phyloP scores from a whole-genome alignment of 1,284 basidiomycete species.

The Tilletiopsis washingtonensis region DNA sequence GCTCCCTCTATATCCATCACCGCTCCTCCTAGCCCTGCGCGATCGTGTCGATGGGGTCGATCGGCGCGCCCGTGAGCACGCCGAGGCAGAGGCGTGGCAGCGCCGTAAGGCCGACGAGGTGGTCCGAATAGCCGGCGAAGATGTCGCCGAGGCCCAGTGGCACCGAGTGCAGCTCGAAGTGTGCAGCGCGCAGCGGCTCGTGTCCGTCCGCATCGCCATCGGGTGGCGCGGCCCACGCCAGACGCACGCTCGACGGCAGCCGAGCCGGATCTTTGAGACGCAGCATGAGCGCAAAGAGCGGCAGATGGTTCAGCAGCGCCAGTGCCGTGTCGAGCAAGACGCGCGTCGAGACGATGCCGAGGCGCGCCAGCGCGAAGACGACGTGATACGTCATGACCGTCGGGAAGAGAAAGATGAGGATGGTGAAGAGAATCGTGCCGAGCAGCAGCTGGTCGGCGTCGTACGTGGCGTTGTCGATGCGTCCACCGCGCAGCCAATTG shows the following conservation, averaged over 20 bases:
- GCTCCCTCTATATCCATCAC: no score
- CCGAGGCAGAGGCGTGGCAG: conserved; percentile 4
- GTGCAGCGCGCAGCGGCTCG: not conserved
- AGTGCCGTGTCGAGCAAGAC: conserved; percentile 43
- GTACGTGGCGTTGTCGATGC: conserved; percentile 82
- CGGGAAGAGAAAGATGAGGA: conserved; percentile 81
- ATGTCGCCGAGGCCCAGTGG: conserved; percentile 15
- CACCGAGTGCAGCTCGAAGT: not conserved
- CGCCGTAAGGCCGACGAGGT: conserved; percentile 16
- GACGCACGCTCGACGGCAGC: conserved; percentile 59
- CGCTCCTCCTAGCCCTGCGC: no score
- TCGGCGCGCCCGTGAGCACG: no score
- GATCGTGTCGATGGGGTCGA: no score
- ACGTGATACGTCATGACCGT: conserved; percentile 79
- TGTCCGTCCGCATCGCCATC: not conserved
- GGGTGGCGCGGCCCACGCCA: not conserved
- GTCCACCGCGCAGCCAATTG: conserved; percentile 58
- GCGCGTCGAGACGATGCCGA: conserved; percentile 37
- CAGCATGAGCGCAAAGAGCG: conserved; percentile 77
- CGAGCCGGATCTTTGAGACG: conserved; percentile 76
- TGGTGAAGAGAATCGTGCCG: conserved; percentile 87
- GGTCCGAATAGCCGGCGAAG: conserved; percentile 23
- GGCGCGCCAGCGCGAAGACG: conserved; percentile 65
- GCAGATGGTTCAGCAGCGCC: conserved; percentile 78
- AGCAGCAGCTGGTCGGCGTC: conserved; percentile 88